Evolutionary conservation across 305 asterid species (phyloP).

Genomic region (Ajuga reptans): DNA sequence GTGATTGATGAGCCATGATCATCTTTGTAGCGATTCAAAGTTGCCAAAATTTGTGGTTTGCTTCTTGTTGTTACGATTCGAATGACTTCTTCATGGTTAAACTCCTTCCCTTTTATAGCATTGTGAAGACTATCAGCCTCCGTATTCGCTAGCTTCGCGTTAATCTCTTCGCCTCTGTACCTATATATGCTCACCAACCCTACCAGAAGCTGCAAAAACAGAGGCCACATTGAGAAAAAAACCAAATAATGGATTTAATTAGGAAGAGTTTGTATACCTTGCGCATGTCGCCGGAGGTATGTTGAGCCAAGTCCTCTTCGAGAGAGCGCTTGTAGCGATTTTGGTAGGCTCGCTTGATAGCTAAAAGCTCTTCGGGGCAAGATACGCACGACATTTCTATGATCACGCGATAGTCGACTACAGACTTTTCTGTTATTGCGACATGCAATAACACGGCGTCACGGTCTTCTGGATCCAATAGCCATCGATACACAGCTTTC

Average conservation of each 20-base stretch:
- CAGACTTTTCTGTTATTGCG: constrained; percentile 37
- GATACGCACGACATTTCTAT: constrained; percentile 44
- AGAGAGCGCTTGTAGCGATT: constrained; percentile 51
- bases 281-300: constrained; percentile 48
- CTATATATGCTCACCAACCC: constrained; percentile 51
- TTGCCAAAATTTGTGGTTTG: constrained; percentile 60
- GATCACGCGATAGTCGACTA: constrained; percentile 35
- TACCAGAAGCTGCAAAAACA: constrained; percentile 32
- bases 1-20: constrained; percentile 55
- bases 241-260: too few species aligned
- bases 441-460: constrained; percentile 53
- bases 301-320: constrained; percentile 67
- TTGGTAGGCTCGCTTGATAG: constrained; percentile 60
- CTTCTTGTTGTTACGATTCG: constrained; percentile 62
- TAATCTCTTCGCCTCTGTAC: constrained; percentile 50
- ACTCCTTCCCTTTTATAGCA: constrained; percentile 37
- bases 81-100: constrained; percentile 47
- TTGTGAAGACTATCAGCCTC: constrained; percentile 47
- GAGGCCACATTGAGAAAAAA: background rate
- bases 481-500: constrained; percentile 71
- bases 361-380: constrained; percentile 55
- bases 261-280: constrained; percentile 33
- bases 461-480: constrained; percentile 65
- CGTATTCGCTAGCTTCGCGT: constrained; percentile 37
- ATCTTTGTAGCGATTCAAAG: constrained; percentile 58